Evolutionary conservation across 257 asterid genomes (phyloP), one percentile per base, ranked within the genome.

Genomic region (Salvia splendens): DNA sequence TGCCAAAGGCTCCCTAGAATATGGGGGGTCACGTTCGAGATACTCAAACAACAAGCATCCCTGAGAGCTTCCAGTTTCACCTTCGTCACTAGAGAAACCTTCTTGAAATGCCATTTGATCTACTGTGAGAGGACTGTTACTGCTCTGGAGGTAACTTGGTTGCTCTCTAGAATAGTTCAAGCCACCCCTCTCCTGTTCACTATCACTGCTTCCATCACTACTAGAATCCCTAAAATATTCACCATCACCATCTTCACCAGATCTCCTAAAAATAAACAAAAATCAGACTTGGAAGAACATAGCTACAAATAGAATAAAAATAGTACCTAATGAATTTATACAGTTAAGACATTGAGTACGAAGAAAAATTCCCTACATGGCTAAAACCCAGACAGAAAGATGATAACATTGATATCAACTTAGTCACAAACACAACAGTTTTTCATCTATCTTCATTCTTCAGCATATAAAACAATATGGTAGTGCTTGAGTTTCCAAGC

Each of bases 151-250:
- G 74, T 73, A 80, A 56, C 51, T 76, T 57, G 54, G 56, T 52
- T 68, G 87, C 75, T 69, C 82, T 69, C 62, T 73, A 33, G 83
- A 70, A 75, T 75, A 79, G 74, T 69, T 81, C 63, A 62, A 72
- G 80, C 70, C 73, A 69, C 75, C 78, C 68, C 87, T 81, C 50
- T 90, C 96, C 38, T 77, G 92, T 67, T 91, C 96, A 63, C 82
- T 76, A 78, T 94, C 99, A 83, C 99, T 94, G 76, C 96, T 91
- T 58, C 95, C 88, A 61, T 91, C 96, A 66, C 99, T 94, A 78
- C 95, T 79, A 56, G 96, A 86, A 78, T 90, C 98, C 82, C 89
- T 83, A 72, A 76, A 82, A 74, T 60, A 84, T 65, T 87, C 96
- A 50, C 83, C 78, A 75, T 94, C 97, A 71, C 97, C 91, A 73